These are phyloP conservation scores for Eucalyptus sp. DNA, from an alignment of 345 rosid genomes.

Conservation along the genomic window DNA sequence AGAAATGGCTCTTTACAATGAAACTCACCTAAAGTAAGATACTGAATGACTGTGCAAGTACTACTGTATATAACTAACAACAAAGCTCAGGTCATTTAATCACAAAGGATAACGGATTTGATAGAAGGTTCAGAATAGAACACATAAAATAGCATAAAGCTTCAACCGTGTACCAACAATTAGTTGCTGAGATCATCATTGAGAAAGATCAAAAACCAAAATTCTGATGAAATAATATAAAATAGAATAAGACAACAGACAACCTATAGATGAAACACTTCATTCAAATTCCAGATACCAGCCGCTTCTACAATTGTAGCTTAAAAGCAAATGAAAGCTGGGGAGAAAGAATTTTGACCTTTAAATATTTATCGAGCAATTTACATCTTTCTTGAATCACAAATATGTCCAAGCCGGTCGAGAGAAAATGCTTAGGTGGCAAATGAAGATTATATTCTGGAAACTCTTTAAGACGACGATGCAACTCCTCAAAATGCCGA, in stretches of 20 bases:
- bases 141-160: neutral
- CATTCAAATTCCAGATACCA: neutral
- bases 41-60: neutral
- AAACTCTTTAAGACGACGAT: slow-evolving; percentile 85
- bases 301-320: neutral
- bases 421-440: slow-evolving; percentile 97
- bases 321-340: neutral
- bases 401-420: slow-evolving; percentile 73
- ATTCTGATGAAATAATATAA: neutral
- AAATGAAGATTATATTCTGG: slow-evolving; percentile 84
- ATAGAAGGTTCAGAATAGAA: neutral
- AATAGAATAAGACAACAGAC: neutral
- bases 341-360: slow-evolving; percentile 33
- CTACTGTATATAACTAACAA: neutral
- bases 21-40: neutral
- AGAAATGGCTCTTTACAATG: neutral
- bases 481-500: slow-evolving; percentile 99
- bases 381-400: slow-evolving; percentile 87
- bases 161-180: neutral
- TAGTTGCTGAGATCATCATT: neutral
- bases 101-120: neutral
- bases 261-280: neutral
- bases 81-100: neutral
- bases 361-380: slow-evolving; percentile 75
- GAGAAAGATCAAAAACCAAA: neutral